Evolutionary conservation across 345 rosid genomes (phyloP), one percentile per base, ranked within the genome.

Genomic region (Erodium maritimum): DNA sequence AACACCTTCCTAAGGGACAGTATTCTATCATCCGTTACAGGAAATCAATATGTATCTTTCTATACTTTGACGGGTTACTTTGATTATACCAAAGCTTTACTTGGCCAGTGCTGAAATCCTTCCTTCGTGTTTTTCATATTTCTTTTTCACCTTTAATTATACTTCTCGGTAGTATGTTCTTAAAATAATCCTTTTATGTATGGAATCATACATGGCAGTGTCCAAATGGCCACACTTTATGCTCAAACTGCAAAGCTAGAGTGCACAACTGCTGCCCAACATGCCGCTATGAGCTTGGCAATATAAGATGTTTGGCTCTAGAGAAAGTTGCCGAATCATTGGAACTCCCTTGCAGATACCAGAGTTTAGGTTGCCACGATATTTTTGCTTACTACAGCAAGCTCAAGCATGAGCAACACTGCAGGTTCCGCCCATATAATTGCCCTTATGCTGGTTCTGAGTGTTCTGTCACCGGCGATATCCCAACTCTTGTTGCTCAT

Each of bases 371-470:
- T 17, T 88, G 97, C 62, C 78, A 71, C 55, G 91, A 82, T 59
- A 90, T 87, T 63, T 83, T 82, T 59, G 87, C 91, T 0, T 87
- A 85, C 75, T 83, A 87, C 70, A 65, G 85, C 79, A 88, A 80
- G 78, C 90, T 80, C 60, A 86, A 80, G 72, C 96, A 91, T 29
- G 97, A 88, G 59, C 82, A 78, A 68, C 74, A 63, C 71, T 88
- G 97, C 68, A 77, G 71, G 65, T 78, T 71, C 57, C 81, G 96
- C 17, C 90, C 95, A 0, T 88, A 84, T 65, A 81, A 50, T 60
- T 91, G 96, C 69, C 96, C 96, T 12, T 84, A 91, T 60, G 96
- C 96, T 25, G 95, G 96, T 25, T 76, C 90, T 19, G 88, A 88
- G 75, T 91, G 97, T 71, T 75, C 85, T 53, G 75, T 84, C 67